phyloP scores from a whole-genome alignment of 306 rosid genomes.

The Sindora glabra region DNA sequence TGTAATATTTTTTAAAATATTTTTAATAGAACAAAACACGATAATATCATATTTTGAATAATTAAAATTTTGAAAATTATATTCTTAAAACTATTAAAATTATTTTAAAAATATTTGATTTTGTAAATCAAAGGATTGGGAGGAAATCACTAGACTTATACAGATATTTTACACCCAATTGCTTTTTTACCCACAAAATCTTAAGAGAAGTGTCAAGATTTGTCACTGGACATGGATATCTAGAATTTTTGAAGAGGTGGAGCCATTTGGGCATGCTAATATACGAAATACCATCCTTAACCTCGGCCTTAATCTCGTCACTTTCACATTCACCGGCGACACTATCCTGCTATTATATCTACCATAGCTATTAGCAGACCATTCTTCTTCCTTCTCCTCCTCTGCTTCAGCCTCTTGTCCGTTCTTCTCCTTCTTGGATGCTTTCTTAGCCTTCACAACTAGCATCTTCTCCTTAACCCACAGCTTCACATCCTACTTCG shows the following conservation, averaged over 20 bases:
- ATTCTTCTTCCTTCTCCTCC: slow-evolving; percentile 26
- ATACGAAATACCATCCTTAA: slow-evolving; percentile 77
- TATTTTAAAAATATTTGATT: too few species aligned
- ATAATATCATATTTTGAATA: too few species aligned
- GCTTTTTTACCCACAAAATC: too few species aligned
- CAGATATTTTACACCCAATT: too few species aligned
- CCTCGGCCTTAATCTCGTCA: slow-evolving; percentile 75
- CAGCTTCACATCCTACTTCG: slow-evolving; percentile 66
- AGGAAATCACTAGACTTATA: too few species aligned
- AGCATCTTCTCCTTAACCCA: slow-evolving; percentile 88
- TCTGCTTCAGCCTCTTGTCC: not conserved
- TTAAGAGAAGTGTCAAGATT: too few species aligned
- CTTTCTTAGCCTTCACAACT: slow-evolving; percentile 66
- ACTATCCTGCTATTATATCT: slow-evolving; percentile 61
- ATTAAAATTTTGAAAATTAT: too few species aligned
- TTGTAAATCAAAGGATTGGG: too few species aligned
- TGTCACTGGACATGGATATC: slow-evolving; percentile 51
- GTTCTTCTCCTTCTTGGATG: slow-evolving; percentile 10
- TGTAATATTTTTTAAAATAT: too few species aligned
- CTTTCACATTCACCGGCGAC: slow-evolving; percentile 64
- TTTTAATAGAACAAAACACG: too few species aligned
- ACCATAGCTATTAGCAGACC: slow-evolving; percentile 76
- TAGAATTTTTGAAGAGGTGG: slow-evolving; percentile 17
- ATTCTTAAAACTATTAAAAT: too few species aligned
- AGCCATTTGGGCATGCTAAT: slow-evolving; percentile 59